Conservation (phyloP, 192 early-diverging fungal genomes). For the Backusella circina region DNA sequence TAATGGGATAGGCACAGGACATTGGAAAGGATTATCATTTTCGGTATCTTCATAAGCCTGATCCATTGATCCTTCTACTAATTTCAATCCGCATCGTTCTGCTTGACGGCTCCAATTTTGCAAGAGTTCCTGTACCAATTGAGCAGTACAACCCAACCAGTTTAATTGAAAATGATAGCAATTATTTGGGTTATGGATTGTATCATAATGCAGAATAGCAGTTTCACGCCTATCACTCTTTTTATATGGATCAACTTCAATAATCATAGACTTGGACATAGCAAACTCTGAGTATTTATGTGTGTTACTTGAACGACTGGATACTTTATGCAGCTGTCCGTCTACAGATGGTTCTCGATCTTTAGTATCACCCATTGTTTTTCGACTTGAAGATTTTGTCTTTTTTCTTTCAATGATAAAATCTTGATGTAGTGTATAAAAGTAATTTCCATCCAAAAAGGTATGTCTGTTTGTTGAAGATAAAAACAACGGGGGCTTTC, state of each 20-base stretch:
- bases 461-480: slow-evolving; percentile 56
- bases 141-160: slow-evolving; percentile 93
- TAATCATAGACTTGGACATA: slow-evolving; percentile 63
- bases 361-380: slow-evolving; percentile 13
- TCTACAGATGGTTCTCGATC: not conserved
- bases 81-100: slow-evolving; percentile 81
- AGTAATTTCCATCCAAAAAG: slow-evolving; percentile 90
- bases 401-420: slow-evolving; percentile 39
- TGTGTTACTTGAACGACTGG: not conserved
- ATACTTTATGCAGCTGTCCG: not conserved
- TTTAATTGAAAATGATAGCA: slow-evolving; percentile 93
- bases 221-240: slow-evolving; percentile 76
- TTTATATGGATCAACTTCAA: slow-evolving; percentile 84
- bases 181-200: slow-evolving; percentile 79
- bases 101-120: slow-evolving; percentile 75
- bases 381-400: slow-evolving; percentile 25
- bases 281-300: slow-evolving; percentile 33
- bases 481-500: slow-evolving; percentile 58
- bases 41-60: slow-evolving; percentile 61
- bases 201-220: slow-evolving; percentile 87
- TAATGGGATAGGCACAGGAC: slow-evolving; percentile 64
- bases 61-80: slow-evolving; percentile 86
- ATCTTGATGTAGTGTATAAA: slow-evolving; percentile 69
- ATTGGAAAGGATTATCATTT: slow-evolving; percentile 90
- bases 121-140: slow-evolving; percentile 84